Evolutionary conservation across 1,284 basidiomycete species (phyloP).

Genomic region (Gomphus sp.): DNA sequence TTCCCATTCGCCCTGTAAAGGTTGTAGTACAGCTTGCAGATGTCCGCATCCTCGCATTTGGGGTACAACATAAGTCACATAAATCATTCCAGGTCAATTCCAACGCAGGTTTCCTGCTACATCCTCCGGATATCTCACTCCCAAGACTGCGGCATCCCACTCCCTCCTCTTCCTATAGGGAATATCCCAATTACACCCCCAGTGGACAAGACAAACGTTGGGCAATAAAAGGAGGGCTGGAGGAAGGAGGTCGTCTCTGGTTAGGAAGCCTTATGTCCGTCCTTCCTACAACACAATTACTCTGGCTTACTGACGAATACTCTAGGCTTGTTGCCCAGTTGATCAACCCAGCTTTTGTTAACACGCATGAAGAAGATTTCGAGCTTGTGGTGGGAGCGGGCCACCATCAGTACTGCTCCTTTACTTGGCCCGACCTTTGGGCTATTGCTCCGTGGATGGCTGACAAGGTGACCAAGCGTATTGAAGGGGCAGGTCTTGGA

Average conservation of each 20-base stretch:
- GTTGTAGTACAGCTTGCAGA: constrained; percentile 61
- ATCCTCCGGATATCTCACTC: constrained; percentile 49
- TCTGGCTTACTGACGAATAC: constrained; percentile 8
- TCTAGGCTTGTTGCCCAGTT: constrained; percentile 59
- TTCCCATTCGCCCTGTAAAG: constrained; percentile 23
- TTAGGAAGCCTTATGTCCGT: constrained; percentile 62
- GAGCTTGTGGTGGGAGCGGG: constrained; percentile 40
- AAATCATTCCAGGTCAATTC: constrained; percentile 48
- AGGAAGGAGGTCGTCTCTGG: constrained; percentile 61
- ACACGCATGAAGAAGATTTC: constrained; percentile 33
- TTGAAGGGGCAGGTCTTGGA: constrained; percentile 62
- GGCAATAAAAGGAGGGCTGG: constrained; percentile 39
- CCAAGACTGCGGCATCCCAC: constrained; percentile 38
- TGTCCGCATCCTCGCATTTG: constrained; percentile 63
- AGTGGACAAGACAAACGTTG: constrained; percentile 61
- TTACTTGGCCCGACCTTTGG: constrained; percentile 57
- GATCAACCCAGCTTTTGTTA: constrained; percentile 28
- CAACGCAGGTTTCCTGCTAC: constrained; percentile 56
- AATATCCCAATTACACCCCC: constrained; percentile 65
- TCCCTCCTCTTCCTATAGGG: constrained; percentile 41
- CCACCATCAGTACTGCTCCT: constrained; percentile 53
- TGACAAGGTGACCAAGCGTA: constrained; percentile 47
- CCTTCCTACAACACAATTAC: neutral
- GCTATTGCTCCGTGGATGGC: constrained; percentile 72
- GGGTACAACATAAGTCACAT: constrained; percentile 49